Evolutionary conservation across 352 stramenopile species (phyloP).

Genomic region (Phytophthora nicotianae): DNA sequence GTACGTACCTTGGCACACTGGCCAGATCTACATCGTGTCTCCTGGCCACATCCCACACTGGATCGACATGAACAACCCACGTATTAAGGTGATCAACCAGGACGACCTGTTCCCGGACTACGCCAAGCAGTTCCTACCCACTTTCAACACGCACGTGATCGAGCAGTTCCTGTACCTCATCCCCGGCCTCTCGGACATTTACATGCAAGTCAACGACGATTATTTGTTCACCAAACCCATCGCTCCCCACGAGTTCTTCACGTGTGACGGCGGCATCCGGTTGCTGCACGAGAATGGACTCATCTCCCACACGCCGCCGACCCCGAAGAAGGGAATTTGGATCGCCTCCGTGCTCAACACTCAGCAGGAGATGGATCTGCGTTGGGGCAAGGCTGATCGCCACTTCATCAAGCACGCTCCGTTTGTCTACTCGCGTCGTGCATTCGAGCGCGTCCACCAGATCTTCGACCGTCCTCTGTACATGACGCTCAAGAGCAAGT

Average conservation of each 20-base stretch:
- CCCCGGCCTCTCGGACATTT: constrained; percentile 85
- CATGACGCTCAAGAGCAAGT: constrained; percentile 86
- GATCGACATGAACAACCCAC: constrained; percentile 80
- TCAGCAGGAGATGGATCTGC: constrained; percentile 88
- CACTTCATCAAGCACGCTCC: constrained; percentile 91
- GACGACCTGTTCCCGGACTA: constrained; percentile 87
- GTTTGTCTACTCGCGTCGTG: constrained; percentile 86
- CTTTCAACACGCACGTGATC: constrained; percentile 90
- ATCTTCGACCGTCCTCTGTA: constrained; percentile 86
- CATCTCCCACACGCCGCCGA: constrained; percentile 79
- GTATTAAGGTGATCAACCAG: constrained; percentile 89
- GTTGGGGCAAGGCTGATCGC: constrained; percentile 75
- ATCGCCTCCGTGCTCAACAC: constrained; percentile 88
- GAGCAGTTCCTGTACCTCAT: constrained; percentile 90
- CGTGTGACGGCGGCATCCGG: constrained; percentile 85
- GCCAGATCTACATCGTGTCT: constrained; percentile 86
- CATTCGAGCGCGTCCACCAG: constrained; percentile 87
- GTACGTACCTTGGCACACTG: constrained; percentile 83
- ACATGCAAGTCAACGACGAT: constrained; percentile 91
- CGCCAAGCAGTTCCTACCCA: constrained; percentile 79
- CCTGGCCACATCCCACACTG: constrained; percentile 84
- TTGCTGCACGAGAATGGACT: constrained; percentile 76
- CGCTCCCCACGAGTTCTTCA: constrained; percentile 83
- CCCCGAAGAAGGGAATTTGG: constrained; percentile 86
- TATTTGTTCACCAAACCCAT: constrained; percentile 89